Evolutionary conservation across 768 basidiomycete species (phyloP), one percentile per base, ranked within the genome.

Genomic region (Collybiopsis luxurians): DNA sequence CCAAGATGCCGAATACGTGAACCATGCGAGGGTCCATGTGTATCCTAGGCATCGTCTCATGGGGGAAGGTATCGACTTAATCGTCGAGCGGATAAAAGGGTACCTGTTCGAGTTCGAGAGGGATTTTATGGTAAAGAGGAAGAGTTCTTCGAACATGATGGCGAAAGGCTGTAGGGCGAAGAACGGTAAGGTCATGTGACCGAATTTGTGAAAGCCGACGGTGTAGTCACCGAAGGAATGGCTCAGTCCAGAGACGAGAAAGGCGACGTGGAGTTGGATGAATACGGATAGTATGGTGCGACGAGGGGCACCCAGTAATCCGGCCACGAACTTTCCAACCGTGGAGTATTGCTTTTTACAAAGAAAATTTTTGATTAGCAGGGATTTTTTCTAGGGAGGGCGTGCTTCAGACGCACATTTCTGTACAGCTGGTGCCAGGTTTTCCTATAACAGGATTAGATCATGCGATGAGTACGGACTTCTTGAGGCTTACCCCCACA

Each of bases 401-500:
- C 11, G 13, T 26, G 13, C 5, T 21, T 17, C 17, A 26, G 19
- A 23, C 36, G 19, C 21, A 51, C 50, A 15, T 34, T 39, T 51
- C 50, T 40, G 24, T 36, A 23, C 50, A 39, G 36, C 17, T 51
- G 50, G 11, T 51, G 50, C 50, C 50, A 51, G 2, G 24, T 27
- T 39, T 27, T 38, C 15, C 50, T 51, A 36, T 34, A 17, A 38
- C 17, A 24, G 13, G n/a, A 4, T 17, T 38, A 38, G 7, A 38
- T 38, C 17, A 38, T n/a, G n/a, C n/a, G n/a, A n/a, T n/a, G n/a
- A n/a, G n/a, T n/a, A n/a, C n/a, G n/a, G n/a, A n/a, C n/a, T n/a
- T n/a, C n/a, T n/a, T n/a, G n/a, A n/a, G n/a, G n/a, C n/a, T 11
- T 38, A 51, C 50, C 50, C 50, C 50, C 50, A 51, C 19, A 51